Conservation (phyloP, 371 early-diverging fungal species). For the Mucor mucedo region DNA sequence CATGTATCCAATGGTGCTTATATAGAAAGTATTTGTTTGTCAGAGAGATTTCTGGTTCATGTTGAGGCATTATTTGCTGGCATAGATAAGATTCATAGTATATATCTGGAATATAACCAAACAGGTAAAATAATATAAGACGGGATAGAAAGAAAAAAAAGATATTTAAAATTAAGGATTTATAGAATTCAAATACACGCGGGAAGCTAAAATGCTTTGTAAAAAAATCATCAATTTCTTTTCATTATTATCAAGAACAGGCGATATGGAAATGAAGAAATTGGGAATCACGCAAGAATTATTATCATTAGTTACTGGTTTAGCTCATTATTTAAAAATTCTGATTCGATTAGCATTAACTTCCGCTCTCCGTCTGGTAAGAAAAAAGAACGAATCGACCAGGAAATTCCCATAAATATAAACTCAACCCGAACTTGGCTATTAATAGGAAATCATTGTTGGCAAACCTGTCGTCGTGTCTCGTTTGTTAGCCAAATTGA, state of each 20-base stretch:
- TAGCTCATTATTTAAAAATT: slow-evolving; percentile 92
- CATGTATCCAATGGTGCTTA: slow-evolving; percentile 92
- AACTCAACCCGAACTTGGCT: slow-evolving; percentile 1
- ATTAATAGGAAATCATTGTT: slow-evolving; percentile 39
- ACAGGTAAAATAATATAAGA: slow-evolving; percentile 27
- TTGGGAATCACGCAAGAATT: slow-evolving; percentile 88
- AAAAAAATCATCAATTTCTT: slow-evolving; percentile 91
- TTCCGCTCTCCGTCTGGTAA: slow-evolving; percentile 80
- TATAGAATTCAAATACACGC: slow-evolving; percentile 75
- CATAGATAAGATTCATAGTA: slow-evolving; percentile 66
- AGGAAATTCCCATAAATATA: neutral
- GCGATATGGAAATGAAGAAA: slow-evolving; percentile 65
- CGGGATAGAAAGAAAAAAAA: neutral
- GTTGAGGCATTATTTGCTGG: slow-evolving; percentile 92
- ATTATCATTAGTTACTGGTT: slow-evolving; percentile 85
- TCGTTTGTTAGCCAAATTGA: slow-evolving; percentile 64
- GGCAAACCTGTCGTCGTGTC: slow-evolving; percentile 55
- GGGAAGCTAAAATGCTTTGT: slow-evolving; percentile 79
- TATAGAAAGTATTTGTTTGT: slow-evolving; percentile 86
- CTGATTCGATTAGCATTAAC: slow-evolving; percentile 87
- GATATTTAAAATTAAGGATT: neutral
- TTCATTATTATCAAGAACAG: slow-evolving; percentile 83
- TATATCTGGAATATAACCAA: slow-evolving; percentile 41
- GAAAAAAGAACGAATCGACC: neutral
- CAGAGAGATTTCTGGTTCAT: slow-evolving; percentile 89